These are phyloP conservation scores for Mortierella sp. DNA, from an alignment of 371 early-diverging fungal species.

Conservation along the genomic window DNA sequence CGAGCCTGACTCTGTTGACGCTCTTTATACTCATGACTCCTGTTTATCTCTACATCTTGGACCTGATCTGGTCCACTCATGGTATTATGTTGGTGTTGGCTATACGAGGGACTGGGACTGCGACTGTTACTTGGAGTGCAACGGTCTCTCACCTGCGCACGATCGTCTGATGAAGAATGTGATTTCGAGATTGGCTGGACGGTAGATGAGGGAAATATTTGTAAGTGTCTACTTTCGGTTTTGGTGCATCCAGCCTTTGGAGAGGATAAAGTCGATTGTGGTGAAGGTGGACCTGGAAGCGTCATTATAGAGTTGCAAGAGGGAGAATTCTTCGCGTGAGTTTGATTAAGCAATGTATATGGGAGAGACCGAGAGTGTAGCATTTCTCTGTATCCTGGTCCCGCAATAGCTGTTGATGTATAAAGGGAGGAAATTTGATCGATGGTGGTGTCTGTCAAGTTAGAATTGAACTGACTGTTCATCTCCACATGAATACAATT, in stretches of 20 bases:
- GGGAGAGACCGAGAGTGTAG: conserved; percentile 8
- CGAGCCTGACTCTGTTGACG: conserved; percentile 24
- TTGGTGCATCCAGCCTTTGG: neutral
- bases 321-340: conserved; percentile 10
- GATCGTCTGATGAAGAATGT: neutral
- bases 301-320: conserved; percentile 8
- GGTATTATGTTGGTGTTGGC: neutral
- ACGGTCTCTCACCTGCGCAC: neutral
- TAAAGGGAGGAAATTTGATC: conserved; percentile 1
- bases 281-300: neutral
- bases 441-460: conserved; percentile 4
- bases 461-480: neutral
- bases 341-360: neutral
- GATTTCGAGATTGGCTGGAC: neutral
- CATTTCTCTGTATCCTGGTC: conserved; percentile 8
- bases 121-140: neutral
- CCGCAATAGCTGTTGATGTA: conserved; percentile 1
- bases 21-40: conserved; percentile 9
- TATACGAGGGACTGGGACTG: neutral
- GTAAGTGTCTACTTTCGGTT: neutral
- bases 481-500: neutral
- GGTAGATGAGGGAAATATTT: neutral
- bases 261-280: neutral
- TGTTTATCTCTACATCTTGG: conserved; percentile 15
- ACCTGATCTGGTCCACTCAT: conserved; percentile 37